Conservation (phyloP, 495 filamentous ascomycete genomes). For the Xylaria longipes region DNA sequence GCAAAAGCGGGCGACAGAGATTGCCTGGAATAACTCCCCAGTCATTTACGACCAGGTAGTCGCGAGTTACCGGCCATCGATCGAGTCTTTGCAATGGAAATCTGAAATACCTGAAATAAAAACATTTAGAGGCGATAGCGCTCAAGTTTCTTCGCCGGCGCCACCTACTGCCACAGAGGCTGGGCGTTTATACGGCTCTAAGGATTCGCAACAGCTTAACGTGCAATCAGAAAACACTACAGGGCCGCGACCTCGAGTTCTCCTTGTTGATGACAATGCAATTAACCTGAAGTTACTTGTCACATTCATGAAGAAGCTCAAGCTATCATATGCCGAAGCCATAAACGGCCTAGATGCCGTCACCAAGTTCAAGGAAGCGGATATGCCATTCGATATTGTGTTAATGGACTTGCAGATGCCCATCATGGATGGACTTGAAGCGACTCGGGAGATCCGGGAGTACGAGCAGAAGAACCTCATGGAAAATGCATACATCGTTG, state of each 20-base stretch:
- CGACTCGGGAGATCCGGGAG: slow-evolving; percentile 59
- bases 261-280: not conserved
- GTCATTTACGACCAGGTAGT: not conserved
- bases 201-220: too few relatives aligned
- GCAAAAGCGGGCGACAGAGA: not conserved
- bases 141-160: not conserved
- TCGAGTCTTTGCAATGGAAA: not conserved
- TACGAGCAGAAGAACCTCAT: slow-evolving; percentile 45
- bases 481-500: slow-evolving; percentile 64
- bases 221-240: too few relatives aligned
- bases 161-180: too few relatives aligned
- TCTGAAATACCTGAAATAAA: not conserved
- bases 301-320: not conserved
- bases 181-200: too few relatives aligned
- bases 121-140: not conserved
- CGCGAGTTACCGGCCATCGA: not conserved
- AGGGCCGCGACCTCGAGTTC: not conserved
- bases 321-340: not conserved
- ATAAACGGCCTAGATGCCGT: not conserved
- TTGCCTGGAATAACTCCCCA: not conserved
- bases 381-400: slow-evolving; percentile 55
- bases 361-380: slow-evolving; percentile 1
- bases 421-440: slow-evolving; percentile 66
- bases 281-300: not conserved
- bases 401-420: slow-evolving; percentile 76